These are phyloP conservation scores for Podospora anserina DNA, from an alignment of 495 filamentous ascomycete species.

Conservation along the genomic window DNA sequence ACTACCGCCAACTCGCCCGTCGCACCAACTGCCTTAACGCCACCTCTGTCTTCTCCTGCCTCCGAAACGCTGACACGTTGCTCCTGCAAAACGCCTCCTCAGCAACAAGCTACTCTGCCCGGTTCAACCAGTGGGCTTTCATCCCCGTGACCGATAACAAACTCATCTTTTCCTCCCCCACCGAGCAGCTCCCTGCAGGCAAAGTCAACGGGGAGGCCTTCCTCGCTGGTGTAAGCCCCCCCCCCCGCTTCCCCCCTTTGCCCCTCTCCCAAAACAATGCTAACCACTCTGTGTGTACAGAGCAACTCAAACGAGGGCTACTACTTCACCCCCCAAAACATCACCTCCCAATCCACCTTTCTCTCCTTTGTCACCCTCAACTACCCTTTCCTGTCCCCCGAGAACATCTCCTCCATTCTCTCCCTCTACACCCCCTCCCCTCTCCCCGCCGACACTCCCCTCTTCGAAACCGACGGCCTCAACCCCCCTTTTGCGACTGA, in stretches of 20 bases:
- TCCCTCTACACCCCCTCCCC: neutral
- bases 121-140: slow-evolving; percentile 46
- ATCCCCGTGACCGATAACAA: slow-evolving; percentile 58
- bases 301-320: neutral
- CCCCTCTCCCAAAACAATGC: neutral
- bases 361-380: neutral
- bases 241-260: too few relatives aligned
- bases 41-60: slow-evolving; percentile 41
- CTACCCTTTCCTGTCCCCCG: neutral
- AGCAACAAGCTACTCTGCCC: neutral
- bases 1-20: slow-evolving; percentile 31
- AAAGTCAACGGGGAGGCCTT: slow-evolving; percentile 46
- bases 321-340: neutral
- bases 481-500: neutral
- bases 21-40: neutral
- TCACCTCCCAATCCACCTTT: neutral
- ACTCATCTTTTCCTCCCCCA: slow-evolving; percentile 51
- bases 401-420: neutral
- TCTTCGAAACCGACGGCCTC: neutral
- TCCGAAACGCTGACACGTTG: slow-evolving; percentile 36
- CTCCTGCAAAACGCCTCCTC: slow-evolving; percentile 13
- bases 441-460: neutral
- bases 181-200: slow-evolving; percentile 44
- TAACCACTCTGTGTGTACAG: neutral
- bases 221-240: slow-evolving; percentile 7